Conservation (phyloP, 805 yeast genomes). For the Candida ortonii region DNA sequence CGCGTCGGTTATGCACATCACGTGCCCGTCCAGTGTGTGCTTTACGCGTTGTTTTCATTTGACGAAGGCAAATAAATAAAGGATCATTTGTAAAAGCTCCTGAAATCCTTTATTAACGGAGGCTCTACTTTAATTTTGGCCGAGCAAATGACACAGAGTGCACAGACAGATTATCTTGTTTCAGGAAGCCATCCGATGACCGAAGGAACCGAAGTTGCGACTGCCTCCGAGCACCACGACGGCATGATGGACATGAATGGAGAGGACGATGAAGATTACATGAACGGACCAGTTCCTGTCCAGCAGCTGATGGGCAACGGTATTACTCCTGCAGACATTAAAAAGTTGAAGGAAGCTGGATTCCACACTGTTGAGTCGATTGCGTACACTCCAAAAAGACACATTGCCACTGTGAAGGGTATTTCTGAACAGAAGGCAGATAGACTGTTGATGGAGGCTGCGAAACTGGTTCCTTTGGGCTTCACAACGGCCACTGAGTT, state of each 20-base stretch:
- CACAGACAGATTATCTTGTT: conserved; percentile 12
- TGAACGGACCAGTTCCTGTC: conserved; percentile 52
- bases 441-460: conserved; percentile 74
- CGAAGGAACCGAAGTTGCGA: conserved; percentile 9
- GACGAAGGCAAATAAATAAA: conserved; percentile 10
- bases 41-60: conserved; percentile 22
- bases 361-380: conserved; percentile 87
- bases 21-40: too few relatives aligned
- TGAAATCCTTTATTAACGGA: background rate
- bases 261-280: conserved; percentile 38
- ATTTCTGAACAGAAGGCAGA: conserved; percentile 96
- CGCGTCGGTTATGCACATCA: too few relatives aligned
- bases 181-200: conserved; percentile 11
- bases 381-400: conserved; percentile 89
- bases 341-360: conserved; percentile 78
- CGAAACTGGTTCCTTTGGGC: conserved; percentile 88
- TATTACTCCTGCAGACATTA: conserved; percentile 72
- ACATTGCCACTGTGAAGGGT: conserved; percentile 76
- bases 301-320: conserved; percentile 74
- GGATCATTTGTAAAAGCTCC: background rate
- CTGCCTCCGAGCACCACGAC: conserved; percentile 14
- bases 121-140: background rate
- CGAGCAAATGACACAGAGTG: conserved; percentile 13
- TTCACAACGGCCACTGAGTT: conserved; percentile 96
- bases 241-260: conserved; percentile 24